Percentiles rank a stretch among this genome's conserved stretches.
These are phyloP conservation scores for Ascochyta lentis DNA, from an alignment of 2,329 filamentous ascomycete genomes.

Conservation along the genomic window DNA sequence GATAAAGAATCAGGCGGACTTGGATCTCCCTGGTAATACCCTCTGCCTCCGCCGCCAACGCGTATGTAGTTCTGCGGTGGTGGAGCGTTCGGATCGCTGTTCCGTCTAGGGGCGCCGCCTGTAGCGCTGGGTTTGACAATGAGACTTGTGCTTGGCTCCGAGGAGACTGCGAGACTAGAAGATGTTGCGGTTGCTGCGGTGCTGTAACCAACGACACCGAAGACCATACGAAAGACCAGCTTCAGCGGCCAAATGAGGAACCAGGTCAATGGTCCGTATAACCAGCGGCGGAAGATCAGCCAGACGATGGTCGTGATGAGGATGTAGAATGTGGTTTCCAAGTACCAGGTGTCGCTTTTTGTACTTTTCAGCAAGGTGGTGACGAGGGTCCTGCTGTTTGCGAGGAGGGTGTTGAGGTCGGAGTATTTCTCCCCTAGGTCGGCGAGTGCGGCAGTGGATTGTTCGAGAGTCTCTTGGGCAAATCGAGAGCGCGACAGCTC, in stretches of 20 bases:
- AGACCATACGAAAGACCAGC: constrained; percentile 65
- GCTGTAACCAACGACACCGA: constrained; percentile 64
- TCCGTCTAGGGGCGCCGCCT: constrained; percentile 43
- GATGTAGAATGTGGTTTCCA: constrained; percentile 87
- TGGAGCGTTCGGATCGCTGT: constrained; percentile 32
- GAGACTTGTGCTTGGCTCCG: constrained; percentile 41
- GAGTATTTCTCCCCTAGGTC: constrained; percentile 83
- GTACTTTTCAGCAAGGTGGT: constrained; percentile 82
- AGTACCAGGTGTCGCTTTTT: constrained; percentile 98
- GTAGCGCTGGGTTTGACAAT: constrained; percentile 56
- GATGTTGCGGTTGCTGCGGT: constrained; percentile 30
- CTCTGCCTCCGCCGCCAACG: constrained; percentile 59
- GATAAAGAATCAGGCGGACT: constrained; percentile 46
- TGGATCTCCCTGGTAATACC: constrained; percentile 50
- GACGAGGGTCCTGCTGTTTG: constrained; percentile 75
- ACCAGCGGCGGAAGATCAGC: constrained; percentile 81
- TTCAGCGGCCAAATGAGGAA: constrained; percentile 83
- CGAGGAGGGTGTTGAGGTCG: constrained; percentile 77
- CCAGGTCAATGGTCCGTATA: constrained; percentile 93
- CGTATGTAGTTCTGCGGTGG: constrained; percentile 48
- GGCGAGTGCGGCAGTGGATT: constrained; percentile 82
- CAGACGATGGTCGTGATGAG: constrained; percentile 78
- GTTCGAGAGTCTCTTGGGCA: constrained; percentile 84
- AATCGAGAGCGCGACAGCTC: constrained; percentile 89
- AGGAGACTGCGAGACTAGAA: constrained; percentile 23